A percentile compares a stretch with the other conserved stretches of the same genome.
Evolutionary conservation across 495 filamentous ascomycete species (phyloP).

Genomic region (Amphirosellinia nigrospora): DNA sequence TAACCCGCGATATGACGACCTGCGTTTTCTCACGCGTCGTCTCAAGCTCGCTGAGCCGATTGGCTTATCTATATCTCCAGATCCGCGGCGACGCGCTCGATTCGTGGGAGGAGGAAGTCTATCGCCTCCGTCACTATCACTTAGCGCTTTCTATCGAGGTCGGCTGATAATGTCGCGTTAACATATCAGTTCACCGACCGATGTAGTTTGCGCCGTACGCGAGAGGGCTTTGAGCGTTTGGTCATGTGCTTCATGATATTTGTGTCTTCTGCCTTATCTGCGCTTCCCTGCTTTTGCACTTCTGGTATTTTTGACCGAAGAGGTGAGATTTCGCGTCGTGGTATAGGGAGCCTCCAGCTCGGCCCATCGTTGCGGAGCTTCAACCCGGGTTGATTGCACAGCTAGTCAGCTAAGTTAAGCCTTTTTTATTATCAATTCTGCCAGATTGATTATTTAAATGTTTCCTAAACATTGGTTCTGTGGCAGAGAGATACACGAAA

Average conservation of each 20-base stretch:
- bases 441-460: too few relatives aligned
- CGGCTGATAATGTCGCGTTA: not conserved
- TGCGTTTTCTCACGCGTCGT: conserved; percentile 18
- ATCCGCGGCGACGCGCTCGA: not conserved
- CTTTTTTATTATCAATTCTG: too few relatives aligned
- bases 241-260: not conserved
- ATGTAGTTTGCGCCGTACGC: not conserved
- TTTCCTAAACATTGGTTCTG: not conserved
- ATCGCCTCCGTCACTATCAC: not conserved
- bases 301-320: not conserved
- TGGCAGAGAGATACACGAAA: not conserved
- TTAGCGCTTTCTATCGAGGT: not conserved
- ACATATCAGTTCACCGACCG: not conserved
- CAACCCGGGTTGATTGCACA: not conserved
- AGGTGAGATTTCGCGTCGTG: not conserved
- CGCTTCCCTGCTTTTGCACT: not conserved
- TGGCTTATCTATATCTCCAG: not conserved
- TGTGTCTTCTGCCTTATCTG: not conserved
- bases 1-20: not conserved
- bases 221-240: not conserved
- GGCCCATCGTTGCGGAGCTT: not conserved
- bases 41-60: not conserved
- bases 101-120: not conserved
- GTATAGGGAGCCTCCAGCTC: not conserved
- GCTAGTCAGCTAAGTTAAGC: not conserved